These are phyloP conservation scores for Talaromyces sp. DNA, from an alignment of 2,329 filamentous ascomycete species.

Conservation along the genomic window DNA sequence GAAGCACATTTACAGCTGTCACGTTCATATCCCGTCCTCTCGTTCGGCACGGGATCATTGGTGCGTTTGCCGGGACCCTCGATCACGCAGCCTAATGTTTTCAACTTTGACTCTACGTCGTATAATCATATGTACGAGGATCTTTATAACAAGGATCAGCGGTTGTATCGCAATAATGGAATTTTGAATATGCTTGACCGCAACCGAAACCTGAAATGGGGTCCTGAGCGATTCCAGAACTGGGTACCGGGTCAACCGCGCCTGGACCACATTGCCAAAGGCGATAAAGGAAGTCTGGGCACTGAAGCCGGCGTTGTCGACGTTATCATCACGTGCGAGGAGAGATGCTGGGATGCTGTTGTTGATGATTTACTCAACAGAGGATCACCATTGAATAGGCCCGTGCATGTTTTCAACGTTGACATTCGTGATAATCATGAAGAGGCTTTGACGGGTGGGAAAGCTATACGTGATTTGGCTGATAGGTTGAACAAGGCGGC, in stretches of 20 bases:
- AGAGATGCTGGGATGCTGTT: slow-evolving; percentile 96
- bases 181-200: slow-evolving; percentile 93
- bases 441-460: slow-evolving; percentile 84
- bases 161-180: slow-evolving; percentile 86
- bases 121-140: slow-evolving; percentile 95
- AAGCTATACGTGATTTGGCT: slow-evolving; percentile 87
- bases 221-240: slow-evolving; percentile 95
- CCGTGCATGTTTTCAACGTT: slow-evolving; percentile 96
- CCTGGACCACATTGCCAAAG: slow-evolving; percentile 65
- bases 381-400: slow-evolving; percentile 80
- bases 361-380: slow-evolving; percentile 87
- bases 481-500: slow-evolving; percentile 79
- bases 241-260: slow-evolving; percentile 86
- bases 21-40: slow-evolving; percentile 90
- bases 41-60: slow-evolving; percentile 91
- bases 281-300: slow-evolving; percentile 71
- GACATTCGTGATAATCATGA: slow-evolving; percentile 99
- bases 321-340: slow-evolving; percentile 94
- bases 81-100: slow-evolving; percentile 92
- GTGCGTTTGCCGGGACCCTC: slow-evolving; percentile 89
- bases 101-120: slow-evolving; percentile 95
- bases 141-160: slow-evolving; percentile 76
- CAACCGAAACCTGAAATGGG: slow-evolving; percentile 89
- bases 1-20: slow-evolving; percentile 93
- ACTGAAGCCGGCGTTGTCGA: slow-evolving; percentile 89